Base-by-base conservation (phyloP, 2,329 filamentous ascomycete species). In the Sporothrix mexicana region DNA sequence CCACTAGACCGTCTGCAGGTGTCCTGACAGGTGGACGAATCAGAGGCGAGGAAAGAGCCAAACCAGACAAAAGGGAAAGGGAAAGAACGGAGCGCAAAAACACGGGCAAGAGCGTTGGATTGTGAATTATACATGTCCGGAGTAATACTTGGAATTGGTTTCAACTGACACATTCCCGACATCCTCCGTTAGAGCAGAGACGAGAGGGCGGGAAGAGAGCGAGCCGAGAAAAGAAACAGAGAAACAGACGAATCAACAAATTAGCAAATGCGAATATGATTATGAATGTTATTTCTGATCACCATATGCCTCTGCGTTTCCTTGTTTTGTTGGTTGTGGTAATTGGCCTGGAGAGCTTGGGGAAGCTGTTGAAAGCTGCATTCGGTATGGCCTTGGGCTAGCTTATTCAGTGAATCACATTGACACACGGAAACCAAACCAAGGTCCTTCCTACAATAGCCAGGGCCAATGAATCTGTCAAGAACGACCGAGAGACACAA, bases 351-450 rank as follows among this genome's bases (percentile, higher is more conserved):
- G 9, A 30, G 51, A 30, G 53, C 57, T 41, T 61, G 30, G 55
- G 36, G 43, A 30, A 62, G 57, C 57, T 62, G 57, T 62, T 43
- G 57, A 20, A 30, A 20, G 61, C 61, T 66, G 61, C 61, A 66
- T 47, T 66, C 15, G 61, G 61, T 13, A 23, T 66, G 61, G 41
- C 57, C 10, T 47, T 47, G 15, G 6, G 8, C 20, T 4, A 10
- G 66, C 66, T 68, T 68, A 68, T 55, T 55, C 66, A 68, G 66
- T 53, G 66, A 51, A 36, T 51, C 10, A 36, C 66, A 53, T 41
- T 30, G 17, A 68, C 47, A 12, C 66, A 23, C 23, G 20, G 64
- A 25, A 25, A 47, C 17, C 66, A 30, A 6, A 13, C 47, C 25
- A 68, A 30, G 20, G 7, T 15, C 30, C 30, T 36, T 36, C 41